These are phyloP conservation scores for Friedmanniomyces endolithicus DNA, from an alignment of 495 filamentous ascomycete species.

Conservation along the genomic window DNA sequence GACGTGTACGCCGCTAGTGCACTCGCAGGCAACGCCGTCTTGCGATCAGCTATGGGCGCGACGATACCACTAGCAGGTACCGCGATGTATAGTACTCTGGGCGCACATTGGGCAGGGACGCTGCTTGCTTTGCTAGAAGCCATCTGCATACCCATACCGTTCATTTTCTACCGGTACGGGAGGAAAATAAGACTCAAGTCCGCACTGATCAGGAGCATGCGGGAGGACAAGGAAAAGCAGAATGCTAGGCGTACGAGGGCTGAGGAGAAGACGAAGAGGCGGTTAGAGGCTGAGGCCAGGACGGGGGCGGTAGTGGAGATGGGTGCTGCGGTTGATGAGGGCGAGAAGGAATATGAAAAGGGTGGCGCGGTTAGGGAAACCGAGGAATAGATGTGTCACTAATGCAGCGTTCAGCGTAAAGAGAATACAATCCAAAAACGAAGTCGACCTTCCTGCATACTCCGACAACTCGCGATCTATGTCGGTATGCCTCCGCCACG, in stretches of 20 bases:
- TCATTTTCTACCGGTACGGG: constrained; percentile 67
- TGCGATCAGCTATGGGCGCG: constrained; percentile 55
- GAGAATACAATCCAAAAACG: background rate
- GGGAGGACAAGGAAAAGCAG: constrained; percentile 52
- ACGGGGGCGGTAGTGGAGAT: constrained; percentile 16
- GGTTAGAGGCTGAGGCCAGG: constrained; percentile 18
- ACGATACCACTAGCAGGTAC: constrained; percentile 62
- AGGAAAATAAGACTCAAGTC: constrained; percentile 53
- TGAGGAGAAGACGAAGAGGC: constrained; percentile 23
- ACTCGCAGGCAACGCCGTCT: constrained; percentile 62
- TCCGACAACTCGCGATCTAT: too few relatives aligned
- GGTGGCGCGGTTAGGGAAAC: background rate
- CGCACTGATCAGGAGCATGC: constrained; percentile 53
- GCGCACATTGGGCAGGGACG: constrained; percentile 69
- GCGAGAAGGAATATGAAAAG: constrained; percentile 13
- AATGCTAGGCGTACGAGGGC: constrained; percentile 36
- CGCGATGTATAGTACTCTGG: constrained; percentile 55
- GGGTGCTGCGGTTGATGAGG: constrained; percentile 17
- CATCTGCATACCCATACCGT: constrained; percentile 61
- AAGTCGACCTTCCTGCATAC: background rate
- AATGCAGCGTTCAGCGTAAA: background rate
- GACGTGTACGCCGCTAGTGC: constrained; percentile 68
- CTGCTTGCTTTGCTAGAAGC: constrained; percentile 59
- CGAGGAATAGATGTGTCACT: background rate
- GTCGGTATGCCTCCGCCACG: too few relatives aligned